phyloP scores from a whole-genome alignment of 441 rosid genomes.

The Macaranga tanarius region DNA sequence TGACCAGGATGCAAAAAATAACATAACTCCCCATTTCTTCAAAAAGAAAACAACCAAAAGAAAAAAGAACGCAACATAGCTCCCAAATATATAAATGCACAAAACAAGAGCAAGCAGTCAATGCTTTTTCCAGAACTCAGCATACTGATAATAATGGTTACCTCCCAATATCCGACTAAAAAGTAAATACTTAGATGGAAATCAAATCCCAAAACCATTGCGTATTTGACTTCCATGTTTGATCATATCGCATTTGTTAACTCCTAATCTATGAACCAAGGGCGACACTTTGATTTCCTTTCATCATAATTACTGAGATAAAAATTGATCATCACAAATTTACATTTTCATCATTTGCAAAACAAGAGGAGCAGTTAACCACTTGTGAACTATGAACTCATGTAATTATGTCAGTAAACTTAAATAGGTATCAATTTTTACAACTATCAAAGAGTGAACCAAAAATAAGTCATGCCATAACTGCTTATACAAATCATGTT shows the following conservation, averaged over 20 bases:
- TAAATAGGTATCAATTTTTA: background rate
- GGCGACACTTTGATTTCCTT: background rate
- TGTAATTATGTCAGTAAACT: background rate
- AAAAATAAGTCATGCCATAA: background rate
- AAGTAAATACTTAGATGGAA: background rate
- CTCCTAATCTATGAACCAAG: background rate
- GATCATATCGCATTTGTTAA: background rate
- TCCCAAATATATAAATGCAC: background rate
- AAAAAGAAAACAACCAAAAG: background rate
- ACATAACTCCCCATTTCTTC: background rate
- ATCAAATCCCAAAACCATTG: background rate
- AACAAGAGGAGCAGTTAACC: background rate
- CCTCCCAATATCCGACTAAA: background rate
- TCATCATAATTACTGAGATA: background rate
- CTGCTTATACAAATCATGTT: background rate
- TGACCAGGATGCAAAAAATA: background rate
- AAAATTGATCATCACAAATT: constrained; percentile 7
- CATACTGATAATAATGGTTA: background rate
- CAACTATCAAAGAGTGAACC: background rate
- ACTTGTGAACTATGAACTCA: background rate
- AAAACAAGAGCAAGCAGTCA: background rate
- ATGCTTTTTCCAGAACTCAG: background rate
- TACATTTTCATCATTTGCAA: background rate
- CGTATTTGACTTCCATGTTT: too few relatives aligned
- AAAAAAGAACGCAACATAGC: background rate